Evolutionary conservation across 768 basidiomycete species (phyloP).

Genomic region (Russula sp.): DNA sequence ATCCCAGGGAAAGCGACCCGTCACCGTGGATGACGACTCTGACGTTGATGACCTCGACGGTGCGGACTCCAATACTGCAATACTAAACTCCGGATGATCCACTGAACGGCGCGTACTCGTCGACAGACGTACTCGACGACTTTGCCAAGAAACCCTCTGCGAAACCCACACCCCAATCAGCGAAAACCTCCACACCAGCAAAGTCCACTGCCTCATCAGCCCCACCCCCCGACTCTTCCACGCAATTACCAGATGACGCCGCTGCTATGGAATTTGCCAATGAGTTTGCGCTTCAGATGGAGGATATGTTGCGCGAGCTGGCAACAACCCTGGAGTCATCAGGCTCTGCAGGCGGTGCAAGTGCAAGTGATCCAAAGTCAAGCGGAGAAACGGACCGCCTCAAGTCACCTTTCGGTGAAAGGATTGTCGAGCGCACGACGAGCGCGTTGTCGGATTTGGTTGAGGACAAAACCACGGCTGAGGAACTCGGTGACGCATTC

Average conservation of each 20-base stretch:
- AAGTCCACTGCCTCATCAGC: slow-evolving; percentile 16
- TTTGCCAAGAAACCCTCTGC: slow-evolving; percentile 31
- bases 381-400: slow-evolving; percentile 33
- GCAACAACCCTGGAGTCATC: slow-evolving; percentile 26
- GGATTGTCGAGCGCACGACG: slow-evolving; percentile 61
- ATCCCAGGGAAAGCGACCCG: slow-evolving; percentile 6
- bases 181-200: slow-evolving; percentile 20
- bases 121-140: slow-evolving; percentile 44
- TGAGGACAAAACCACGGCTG: slow-evolving; percentile 14
- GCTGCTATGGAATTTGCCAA: slow-evolving; percentile 33
- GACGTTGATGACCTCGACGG: slow-evolving; percentile 69
- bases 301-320: slow-evolving; percentile 38
- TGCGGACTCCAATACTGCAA: slow-evolving; percentile 24
- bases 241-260: slow-evolving; percentile 13
- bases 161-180: slow-evolving; percentile 21
- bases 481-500: slow-evolving; percentile 40
- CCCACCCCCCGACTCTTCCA: slow-evolving; percentile 24
- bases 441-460: slow-evolving; percentile 24
- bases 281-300: slow-evolving; percentile 42
- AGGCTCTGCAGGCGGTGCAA: slow-evolving; percentile 7
- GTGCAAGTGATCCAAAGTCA: slow-evolving; percentile 19
- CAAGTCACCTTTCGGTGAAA: slow-evolving; percentile 45
- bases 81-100: background rate
- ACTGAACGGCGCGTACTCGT: slow-evolving; percentile 12
- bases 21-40: slow-evolving; percentile 35